Evolutionary conservation across 179 eudicot genomes (phyloP).

Genomic region (Sideroxylon spinosum): DNA sequence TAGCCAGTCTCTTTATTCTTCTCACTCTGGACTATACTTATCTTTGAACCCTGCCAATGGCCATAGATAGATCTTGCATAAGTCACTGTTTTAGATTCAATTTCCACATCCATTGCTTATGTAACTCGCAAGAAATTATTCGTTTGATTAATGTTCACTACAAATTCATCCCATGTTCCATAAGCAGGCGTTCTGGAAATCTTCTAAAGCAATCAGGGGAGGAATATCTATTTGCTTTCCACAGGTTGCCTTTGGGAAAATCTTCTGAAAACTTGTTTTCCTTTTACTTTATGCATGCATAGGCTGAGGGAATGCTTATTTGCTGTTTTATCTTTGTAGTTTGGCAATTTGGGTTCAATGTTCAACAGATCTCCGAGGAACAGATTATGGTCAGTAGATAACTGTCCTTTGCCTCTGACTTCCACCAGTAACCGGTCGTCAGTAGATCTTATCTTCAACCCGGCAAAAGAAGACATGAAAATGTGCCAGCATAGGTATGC

Average conservation of each 20-base stretch:
- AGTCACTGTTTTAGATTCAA: neutral
- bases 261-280: neutral
- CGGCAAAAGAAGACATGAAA: conserved; percentile 44
- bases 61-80: neutral
- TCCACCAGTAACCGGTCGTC: conserved; percentile 39
- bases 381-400: conserved; percentile 55
- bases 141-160: conserved; percentile 1
- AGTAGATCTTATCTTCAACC: conserved; percentile 50
- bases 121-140: neutral
- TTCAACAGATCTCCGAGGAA: conserved; percentile 59
- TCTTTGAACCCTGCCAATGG: too few relatives aligned
- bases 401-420: conserved; percentile 34
- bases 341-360: conserved; percentile 49
- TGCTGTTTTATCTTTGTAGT: conserved; percentile 29
- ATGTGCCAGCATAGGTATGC: conserved; percentile 56
- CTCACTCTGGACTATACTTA: too few relatives aligned
- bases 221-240: conserved; percentile 72
- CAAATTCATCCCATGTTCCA: neutral
- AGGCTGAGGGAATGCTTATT: conserved; percentile 14
- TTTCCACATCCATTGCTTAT: neutral
- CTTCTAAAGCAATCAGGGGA: conserved; percentile 47
- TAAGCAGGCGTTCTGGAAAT: conserved; percentile 43
- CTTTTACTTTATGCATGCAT: neutral
- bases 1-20: too few relatives aligned
- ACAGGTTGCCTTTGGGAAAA: conserved; percentile 36